Percentiles rank a stretch among this genome's conserved stretches.
These are phyloP conservation scores for Eutrema heterophyllum DNA, from an alignment of 345 rosid genomes.

Conservation along the genomic window DNA sequence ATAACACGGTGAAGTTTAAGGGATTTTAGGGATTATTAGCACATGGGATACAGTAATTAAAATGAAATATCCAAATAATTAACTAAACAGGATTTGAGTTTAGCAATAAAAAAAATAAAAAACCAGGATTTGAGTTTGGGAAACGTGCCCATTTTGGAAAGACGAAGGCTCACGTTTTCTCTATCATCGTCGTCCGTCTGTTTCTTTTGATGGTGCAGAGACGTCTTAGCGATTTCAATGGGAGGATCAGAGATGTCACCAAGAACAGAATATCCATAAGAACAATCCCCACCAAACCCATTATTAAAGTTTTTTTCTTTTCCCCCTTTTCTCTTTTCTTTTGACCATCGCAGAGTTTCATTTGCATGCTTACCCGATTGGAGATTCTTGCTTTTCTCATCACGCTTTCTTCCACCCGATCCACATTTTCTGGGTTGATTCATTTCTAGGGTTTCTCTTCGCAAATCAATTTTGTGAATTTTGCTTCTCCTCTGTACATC, in stretches of 20 bases:
- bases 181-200: constrained; percentile 20
- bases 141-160: constrained; percentile 18
- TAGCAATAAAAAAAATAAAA: no score
- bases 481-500: background rate
- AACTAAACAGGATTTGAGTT: background rate
- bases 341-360: background rate
- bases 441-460: background rate
- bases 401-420: background rate
- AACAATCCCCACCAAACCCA: constrained; percentile 15
- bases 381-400: background rate
- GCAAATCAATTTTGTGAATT: background rate
- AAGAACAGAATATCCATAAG: background rate
- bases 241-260: background rate
- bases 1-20: background rate
- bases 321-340: background rate
- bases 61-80: background rate
- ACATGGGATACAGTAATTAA: background rate
- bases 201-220: constrained; percentile 27
- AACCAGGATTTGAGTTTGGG: background rate
- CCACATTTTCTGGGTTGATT: background rate
- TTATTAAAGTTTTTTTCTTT: constrained; percentile 3
- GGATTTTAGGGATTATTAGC: background rate
- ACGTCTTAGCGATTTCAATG: constrained; percentile 24
- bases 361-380: constrained; percentile 22
- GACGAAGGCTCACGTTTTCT: constrained; percentile 18